Percentiles rank a stretch among this genome's conserved stretches.
Evolutionary conservation across 441 rosid species (phyloP).

Genomic region (Jatropha podagrica): DNA sequence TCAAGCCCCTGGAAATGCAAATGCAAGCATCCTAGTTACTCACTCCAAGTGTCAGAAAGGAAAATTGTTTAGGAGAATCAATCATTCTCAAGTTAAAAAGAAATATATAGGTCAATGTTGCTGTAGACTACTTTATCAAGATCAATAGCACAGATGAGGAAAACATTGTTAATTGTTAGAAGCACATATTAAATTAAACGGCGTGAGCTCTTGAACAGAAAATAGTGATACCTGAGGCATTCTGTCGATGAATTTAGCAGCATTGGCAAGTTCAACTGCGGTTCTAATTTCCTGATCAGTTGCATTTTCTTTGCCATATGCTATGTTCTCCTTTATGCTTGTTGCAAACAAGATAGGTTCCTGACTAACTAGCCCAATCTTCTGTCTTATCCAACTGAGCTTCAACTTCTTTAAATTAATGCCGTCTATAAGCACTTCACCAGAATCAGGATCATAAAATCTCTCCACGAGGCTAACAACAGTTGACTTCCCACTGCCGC

Average conservation of each 20-base stretch:
- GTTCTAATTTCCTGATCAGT: slow-evolving; percentile 55
- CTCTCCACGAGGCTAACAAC: slow-evolving; percentile 57
- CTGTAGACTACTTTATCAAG: background rate
- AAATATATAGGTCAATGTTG: too few species aligned
- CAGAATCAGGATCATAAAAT: slow-evolving; percentile 72
- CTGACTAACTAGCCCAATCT: slow-evolving; percentile 75
- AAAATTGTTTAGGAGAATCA: background rate
- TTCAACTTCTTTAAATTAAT: slow-evolving; percentile 47
- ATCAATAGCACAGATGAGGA: background rate
- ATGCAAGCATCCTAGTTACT: background rate
- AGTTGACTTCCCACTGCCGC: slow-evolving; percentile 84
- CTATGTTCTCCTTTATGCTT: slow-evolving; percentile 61
- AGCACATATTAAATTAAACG: background rate
- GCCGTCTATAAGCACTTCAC: slow-evolving; percentile 67
- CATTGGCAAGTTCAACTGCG: slow-evolving; percentile 68
- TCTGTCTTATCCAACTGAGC: slow-evolving; percentile 65
- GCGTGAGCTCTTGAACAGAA: background rate
- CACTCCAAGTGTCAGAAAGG: background rate
- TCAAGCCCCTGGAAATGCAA: slow-evolving; percentile 50
- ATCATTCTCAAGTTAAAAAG: background rate
- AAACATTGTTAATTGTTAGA: background rate
- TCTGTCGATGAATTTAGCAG: slow-evolving; percentile 66
- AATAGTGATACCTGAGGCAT: slow-evolving; percentile 53
- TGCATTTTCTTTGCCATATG: slow-evolving; percentile 69
- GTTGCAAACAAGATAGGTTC: slow-evolving; percentile 73